These are phyloP conservation scores for Heterobasidion irregulare DNA, from an alignment of 1,284 basidiomycete species.

Conservation along the genomic window DNA sequence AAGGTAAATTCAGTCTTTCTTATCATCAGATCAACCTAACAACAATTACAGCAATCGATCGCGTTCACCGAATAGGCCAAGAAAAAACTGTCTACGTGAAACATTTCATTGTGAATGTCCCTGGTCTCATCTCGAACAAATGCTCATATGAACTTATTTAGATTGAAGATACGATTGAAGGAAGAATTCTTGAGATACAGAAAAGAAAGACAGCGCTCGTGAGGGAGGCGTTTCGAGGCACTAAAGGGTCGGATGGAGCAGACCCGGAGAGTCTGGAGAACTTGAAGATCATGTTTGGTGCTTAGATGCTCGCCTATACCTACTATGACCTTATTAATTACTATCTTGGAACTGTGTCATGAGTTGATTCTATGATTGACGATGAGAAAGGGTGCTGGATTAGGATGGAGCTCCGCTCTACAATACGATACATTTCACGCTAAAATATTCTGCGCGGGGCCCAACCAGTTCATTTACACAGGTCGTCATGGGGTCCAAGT, in stretches of 20 bases:
- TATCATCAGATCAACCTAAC: conserved; percentile 1
- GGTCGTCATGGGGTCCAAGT: too few species aligned
- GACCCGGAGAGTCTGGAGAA: conserved; percentile 72
- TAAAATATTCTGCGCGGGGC: too few species aligned
- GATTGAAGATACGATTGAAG: conserved; percentile 71
- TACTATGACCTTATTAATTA: too few species aligned
- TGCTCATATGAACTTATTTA: conserved; percentile 17
- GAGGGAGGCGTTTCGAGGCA: conserved; percentile 67
- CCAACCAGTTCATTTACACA: too few species aligned
- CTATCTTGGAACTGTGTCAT: too few species aligned
- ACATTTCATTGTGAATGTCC: conserved; percentile 72
- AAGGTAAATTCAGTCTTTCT: conserved; percentile 44
- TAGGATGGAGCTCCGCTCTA: too few species aligned
- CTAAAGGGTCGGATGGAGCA: conserved; percentile 35
- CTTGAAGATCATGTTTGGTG: conserved; percentile 67
- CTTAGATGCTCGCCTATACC: not conserved
- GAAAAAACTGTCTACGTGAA: conserved; percentile 83
- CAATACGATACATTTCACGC: too few species aligned
- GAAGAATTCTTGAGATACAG: conserved; percentile 82
- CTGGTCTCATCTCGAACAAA: not conserved
- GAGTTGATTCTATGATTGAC: too few species aligned
- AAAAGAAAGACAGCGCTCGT: conserved; percentile 82
- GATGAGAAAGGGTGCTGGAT: too few species aligned
- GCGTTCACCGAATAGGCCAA: conserved; percentile 81
- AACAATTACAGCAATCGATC: conserved; percentile 52